phyloP scores from a whole-genome alignment of 2,329 filamentous ascomycete genomes.

The Colletotrichum graminicola region DNA sequence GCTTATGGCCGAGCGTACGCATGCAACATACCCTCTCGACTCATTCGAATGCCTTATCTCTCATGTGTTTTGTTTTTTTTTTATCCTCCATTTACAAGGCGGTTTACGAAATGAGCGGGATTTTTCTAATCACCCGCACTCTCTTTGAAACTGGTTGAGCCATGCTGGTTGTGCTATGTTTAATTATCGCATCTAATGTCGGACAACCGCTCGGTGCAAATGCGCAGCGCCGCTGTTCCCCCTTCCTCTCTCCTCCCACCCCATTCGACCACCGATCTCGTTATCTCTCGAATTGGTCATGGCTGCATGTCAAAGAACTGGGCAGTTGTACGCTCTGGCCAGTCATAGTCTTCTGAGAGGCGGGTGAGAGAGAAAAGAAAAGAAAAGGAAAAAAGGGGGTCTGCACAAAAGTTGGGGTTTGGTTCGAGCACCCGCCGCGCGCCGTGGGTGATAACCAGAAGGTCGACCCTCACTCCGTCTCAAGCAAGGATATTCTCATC shows the following conservation, averaged over 20 bases:
- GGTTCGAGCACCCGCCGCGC: background rate
- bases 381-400: constrained; percentile 14
- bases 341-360: constrained; percentile 13
- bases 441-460: background rate
- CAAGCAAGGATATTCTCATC: constrained; percentile 20
- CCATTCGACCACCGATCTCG: background rate
- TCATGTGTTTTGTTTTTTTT: too few relatives aligned
- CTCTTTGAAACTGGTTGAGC: constrained; percentile 14
- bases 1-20: too few relatives aligned
- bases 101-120: background rate
- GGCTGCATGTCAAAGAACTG: constrained; percentile 28
- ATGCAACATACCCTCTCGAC: background rate
- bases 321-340: constrained; percentile 1
- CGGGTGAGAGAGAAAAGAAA: background rate
- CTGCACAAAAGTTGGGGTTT: background rate
- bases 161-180: constrained; percentile 1
- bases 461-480: background rate
- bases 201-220: constrained; percentile 23
- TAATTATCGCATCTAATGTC: constrained; percentile 12
- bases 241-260: background rate
- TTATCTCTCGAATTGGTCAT: constrained; percentile 33
- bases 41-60: constrained; percentile 10
- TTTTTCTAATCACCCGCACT: background rate
- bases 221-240: background rate
- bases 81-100: too few relatives aligned